Evolutionary conservation across 2,329 filamentous ascomycete species (phyloP).

Genomic region (Graphiopsis chlorocephala): DNA sequence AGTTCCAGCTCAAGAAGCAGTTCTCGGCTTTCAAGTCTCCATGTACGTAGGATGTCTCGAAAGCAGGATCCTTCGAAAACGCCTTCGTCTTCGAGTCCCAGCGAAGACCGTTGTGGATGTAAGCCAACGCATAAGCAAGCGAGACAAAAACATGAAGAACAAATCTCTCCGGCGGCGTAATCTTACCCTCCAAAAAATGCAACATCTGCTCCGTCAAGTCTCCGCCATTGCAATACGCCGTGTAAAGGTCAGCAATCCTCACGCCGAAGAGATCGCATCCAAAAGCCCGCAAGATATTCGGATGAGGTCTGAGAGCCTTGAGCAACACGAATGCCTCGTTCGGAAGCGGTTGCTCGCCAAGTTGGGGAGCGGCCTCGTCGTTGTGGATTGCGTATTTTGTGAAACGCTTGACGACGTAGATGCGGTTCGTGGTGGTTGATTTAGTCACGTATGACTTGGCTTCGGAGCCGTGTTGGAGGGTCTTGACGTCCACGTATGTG

Average conservation of each 20-base stretch:
- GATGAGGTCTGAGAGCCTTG: background rate
- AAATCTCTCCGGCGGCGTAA: conserved; percentile 19
- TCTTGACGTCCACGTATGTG: background rate
- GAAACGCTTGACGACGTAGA: conserved; percentile 15
- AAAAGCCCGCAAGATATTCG: conserved; percentile 9
- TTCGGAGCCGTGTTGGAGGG: background rate
- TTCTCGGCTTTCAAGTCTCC: conserved; percentile 28
- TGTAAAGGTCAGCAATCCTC: conserved; percentile 1
- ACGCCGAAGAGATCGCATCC: background rate
- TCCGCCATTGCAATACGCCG: conserved; percentile 25
- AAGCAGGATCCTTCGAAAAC: conserved; percentile 8
- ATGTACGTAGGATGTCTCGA: conserved; percentile 21
- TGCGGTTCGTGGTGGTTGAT: background rate
- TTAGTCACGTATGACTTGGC: background rate
- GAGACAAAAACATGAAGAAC: conserved; percentile 26
- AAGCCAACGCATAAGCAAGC: conserved; percentile 28
- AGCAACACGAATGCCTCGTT: conserved; percentile 7
- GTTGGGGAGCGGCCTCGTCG: background rate
- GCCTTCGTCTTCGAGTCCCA: conserved; percentile 5
- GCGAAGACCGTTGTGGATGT: conserved; percentile 25
- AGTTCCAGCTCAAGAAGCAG: conserved; percentile 26
- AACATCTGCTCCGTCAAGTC: conserved; percentile 22
- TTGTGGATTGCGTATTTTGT: background rate
- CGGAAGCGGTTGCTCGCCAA: background rate
- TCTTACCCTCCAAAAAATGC: background rate